Percentiles rank a stretch among this genome's conserved stretches.
Conservation (phyloP, 768 basidiomycete genomes). For the Kwoniella dendrophila region DNA sequence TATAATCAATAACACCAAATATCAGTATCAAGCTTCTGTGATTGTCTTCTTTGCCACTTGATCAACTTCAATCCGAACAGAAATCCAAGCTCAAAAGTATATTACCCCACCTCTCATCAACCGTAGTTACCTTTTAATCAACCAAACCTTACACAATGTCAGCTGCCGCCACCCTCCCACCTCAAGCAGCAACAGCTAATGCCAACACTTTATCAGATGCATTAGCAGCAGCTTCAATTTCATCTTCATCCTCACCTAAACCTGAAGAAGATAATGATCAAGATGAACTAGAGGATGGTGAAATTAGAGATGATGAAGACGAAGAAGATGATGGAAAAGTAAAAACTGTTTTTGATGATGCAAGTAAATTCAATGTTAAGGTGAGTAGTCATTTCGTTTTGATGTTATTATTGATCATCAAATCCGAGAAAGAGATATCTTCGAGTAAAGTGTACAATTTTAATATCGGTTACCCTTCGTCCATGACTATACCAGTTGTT, state of each 20-base stretch:
- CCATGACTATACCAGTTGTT: no score
- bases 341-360: slow-evolving; percentile 90
- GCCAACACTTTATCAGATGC: slow-evolving; percentile 31
- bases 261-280: slow-evolving; percentile 24
- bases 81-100: no score
- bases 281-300: slow-evolving; percentile 68
- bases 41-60: no score
- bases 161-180: slow-evolving; percentile 26
- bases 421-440: no score
- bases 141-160: slow-evolving; percentile 14
- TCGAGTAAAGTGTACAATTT: no score
- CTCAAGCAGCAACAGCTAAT: slow-evolving; percentile 37
- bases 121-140: no score
- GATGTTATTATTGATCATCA: no score
- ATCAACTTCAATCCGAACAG: no score
- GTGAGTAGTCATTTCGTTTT: slow-evolving; percentile 58
- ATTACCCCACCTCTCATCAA: no score
- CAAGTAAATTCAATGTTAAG: slow-evolving; percentile 94
- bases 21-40: no score
- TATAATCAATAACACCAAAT: no score
- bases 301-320: slow-evolving; percentile 70
- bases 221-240: slow-evolving; percentile 41
- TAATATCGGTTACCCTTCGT: no score
- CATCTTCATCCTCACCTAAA: slow-evolving; percentile 34
- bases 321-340: slow-evolving; percentile 60